A percentile compares a stretch with the other conserved stretches of the same genome.
These are phyloP conservation scores for Monosiga brevicollis DNA, from an alignment of 78 protist genomes.

Conservation along the genomic window DNA sequence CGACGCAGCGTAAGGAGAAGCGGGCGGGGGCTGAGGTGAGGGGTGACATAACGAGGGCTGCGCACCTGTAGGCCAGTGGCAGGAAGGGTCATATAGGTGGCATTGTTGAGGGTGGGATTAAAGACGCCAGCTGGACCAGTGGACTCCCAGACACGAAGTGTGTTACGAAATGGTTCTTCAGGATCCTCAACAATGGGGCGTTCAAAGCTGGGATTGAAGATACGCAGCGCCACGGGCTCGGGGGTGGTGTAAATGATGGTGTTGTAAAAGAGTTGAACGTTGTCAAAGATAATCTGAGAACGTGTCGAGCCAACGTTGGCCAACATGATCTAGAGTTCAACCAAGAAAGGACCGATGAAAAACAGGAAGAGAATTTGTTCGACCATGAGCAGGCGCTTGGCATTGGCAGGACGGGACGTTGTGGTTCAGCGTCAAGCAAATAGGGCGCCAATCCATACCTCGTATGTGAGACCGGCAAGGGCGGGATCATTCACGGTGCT, in stretches of 20 bases:
- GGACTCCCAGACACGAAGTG: background rate
- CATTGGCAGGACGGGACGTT: too few relatives aligned
- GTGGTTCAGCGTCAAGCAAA: too few relatives aligned
- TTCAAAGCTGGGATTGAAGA: background rate
- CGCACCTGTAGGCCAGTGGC: background rate
- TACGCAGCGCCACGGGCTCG: background rate
- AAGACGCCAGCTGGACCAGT: background rate
- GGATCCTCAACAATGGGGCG: background rate
- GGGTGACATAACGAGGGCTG: background rate
- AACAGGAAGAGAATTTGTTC: too few relatives aligned
- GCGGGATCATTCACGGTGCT: too few relatives aligned
- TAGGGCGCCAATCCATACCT: too few relatives aligned
- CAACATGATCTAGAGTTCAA: too few relatives aligned
- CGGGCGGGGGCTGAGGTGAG: background rate
- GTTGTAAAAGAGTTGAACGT: background rate
- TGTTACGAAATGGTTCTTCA: background rate
- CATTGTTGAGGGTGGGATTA: background rate
- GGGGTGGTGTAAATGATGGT: background rate
- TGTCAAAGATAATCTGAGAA: background rate
- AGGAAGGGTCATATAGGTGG: background rate
- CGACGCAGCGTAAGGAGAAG: background rate
- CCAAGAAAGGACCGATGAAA: too few relatives aligned
- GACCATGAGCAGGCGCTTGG: too few relatives aligned
- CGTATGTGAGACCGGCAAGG: too few relatives aligned
- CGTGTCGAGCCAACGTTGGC: too few relatives aligned